phyloP scores from a whole-genome alignment of 495 filamentous ascomycete genomes.

The Neurospora discreta region DNA sequence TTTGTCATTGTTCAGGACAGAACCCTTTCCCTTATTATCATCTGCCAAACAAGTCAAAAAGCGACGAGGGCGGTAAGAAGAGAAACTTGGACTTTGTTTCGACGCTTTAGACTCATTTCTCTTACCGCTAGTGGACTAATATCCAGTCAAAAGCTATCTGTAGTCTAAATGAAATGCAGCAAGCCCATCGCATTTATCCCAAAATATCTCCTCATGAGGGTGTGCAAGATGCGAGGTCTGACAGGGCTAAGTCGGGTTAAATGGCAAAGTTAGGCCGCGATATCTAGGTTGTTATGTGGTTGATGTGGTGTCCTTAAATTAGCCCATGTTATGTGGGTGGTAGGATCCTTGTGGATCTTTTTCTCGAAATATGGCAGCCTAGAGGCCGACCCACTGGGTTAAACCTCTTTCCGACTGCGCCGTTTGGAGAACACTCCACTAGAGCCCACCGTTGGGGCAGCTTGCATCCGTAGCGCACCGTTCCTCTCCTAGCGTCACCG shows the following conservation, averaged over 20 bases:
- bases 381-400: neutral
- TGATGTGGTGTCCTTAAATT: neutral
- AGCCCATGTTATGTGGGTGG: neutral
- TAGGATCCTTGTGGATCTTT: neutral
- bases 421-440: neutral
- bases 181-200: neutral
- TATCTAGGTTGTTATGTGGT: neutral
- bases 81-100: neutral
- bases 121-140: neutral
- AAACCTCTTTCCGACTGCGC: neutral
- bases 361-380: neutral
- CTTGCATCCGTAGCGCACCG: neutral
- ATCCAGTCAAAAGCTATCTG: neutral
- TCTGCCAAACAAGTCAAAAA: neutral
- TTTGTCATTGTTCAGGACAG: neutral
- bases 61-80: neutral
- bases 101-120: neutral
- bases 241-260: neutral
- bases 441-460: neutral
- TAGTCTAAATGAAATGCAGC: neutral
- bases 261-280: neutral
- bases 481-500: neutral
- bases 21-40: neutral
- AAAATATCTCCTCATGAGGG: neutral
- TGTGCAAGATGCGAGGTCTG: neutral